Conservation (phyloP, 2,329 filamentous ascomycete species). For the Macrophomina tecta region DNA sequence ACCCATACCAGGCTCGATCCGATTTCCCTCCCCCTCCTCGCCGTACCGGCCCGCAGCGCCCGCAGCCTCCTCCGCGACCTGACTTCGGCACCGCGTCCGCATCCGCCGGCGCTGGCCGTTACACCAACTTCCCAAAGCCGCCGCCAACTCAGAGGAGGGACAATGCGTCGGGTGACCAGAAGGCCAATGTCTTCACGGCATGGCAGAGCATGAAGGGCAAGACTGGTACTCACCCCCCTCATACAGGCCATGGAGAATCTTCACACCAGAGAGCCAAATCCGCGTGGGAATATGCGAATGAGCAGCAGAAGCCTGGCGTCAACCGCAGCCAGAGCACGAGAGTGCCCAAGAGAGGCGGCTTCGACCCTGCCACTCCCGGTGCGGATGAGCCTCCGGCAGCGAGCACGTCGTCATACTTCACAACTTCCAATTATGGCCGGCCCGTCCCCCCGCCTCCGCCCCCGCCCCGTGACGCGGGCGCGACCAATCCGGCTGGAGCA, state of each 20-base stretch:
- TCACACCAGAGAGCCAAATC: constrained; percentile 26
- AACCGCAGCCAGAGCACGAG: constrained; percentile 47
- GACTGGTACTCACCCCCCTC: constrained; percentile 27
- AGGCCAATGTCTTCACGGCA: constrained; percentile 53
- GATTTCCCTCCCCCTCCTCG: constrained; percentile 52
- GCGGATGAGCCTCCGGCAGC: constrained; percentile 64
- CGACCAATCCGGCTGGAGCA: constrained; percentile 32
- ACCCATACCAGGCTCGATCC: constrained; percentile 34
- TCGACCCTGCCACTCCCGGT: constrained; percentile 64
- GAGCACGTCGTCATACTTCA: constrained; percentile 58
- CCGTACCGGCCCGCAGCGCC: constrained; percentile 45
- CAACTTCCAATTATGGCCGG: constrained; percentile 33
- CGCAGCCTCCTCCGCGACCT: constrained; percentile 37
- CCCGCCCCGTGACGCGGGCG: constrained; percentile 5
- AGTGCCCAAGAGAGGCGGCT: constrained; percentile 61
- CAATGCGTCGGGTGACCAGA: constrained; percentile 42
- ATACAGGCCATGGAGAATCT: constrained; percentile 1
- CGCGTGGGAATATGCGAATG: constrained; percentile 32
- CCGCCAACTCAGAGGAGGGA: constrained; percentile 45
- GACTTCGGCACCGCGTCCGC: constrained; percentile 31
- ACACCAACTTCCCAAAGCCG: constrained; percentile 50
- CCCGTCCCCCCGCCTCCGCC: constrained; percentile 35
- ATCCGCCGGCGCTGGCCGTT: constrained; percentile 52
- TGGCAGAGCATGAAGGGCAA: constrained; percentile 57
- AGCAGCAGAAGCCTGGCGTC: constrained; percentile 41